phyloP scores from a whole-genome alignment of 352 stramenopile species.

The Globisporangium abappressorium region DNA sequence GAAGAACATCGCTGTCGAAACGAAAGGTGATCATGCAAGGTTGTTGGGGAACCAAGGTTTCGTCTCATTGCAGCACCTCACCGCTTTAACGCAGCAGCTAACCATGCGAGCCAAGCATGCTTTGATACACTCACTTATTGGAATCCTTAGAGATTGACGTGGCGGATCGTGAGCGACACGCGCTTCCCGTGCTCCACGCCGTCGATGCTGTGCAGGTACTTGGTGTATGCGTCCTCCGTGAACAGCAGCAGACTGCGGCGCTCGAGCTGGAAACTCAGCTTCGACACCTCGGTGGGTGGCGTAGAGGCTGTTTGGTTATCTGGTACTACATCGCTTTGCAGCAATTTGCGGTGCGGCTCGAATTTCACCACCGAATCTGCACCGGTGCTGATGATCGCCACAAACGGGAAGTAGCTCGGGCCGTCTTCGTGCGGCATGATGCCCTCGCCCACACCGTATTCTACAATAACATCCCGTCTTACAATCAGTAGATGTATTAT shows the following conservation, averaged over 20 bases:
- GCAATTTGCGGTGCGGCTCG: constrained; percentile 43
- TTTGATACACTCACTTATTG: too few relatives aligned
- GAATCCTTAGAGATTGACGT: constrained; percentile 24
- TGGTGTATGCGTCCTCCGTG: constrained; percentile 51
- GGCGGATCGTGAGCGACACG: constrained; percentile 57
- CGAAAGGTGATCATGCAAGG: too few relatives aligned
- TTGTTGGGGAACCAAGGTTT: too few relatives aligned
- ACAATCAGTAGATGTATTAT: not conserved
- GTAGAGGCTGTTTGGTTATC: not conserved
- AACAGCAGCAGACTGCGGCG: constrained; percentile 59
- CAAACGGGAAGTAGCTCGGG: constrained; percentile 62
- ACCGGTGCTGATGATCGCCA: constrained; percentile 65
- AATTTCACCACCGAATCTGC: constrained; percentile 57
- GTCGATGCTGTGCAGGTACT: constrained; percentile 64
- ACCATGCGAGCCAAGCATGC: too few relatives aligned
- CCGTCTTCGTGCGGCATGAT: constrained; percentile 76
- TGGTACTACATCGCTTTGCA: not conserved
- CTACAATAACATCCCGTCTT: constrained; percentile 17
- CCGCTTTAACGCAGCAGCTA: too few relatives aligned
- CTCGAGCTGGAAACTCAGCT: constrained; percentile 41
- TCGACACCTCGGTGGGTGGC: not conserved
- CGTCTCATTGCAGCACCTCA: too few relatives aligned
- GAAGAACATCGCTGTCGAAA: too few relatives aligned
- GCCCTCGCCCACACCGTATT: constrained; percentile 59
- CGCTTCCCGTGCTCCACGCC: constrained; percentile 40